Evolutionary conservation across 2,329 filamentous ascomycete genomes (phyloP), one percentile per base, ranked within the genome.

Genomic region (Xylaria multiplex): DNA sequence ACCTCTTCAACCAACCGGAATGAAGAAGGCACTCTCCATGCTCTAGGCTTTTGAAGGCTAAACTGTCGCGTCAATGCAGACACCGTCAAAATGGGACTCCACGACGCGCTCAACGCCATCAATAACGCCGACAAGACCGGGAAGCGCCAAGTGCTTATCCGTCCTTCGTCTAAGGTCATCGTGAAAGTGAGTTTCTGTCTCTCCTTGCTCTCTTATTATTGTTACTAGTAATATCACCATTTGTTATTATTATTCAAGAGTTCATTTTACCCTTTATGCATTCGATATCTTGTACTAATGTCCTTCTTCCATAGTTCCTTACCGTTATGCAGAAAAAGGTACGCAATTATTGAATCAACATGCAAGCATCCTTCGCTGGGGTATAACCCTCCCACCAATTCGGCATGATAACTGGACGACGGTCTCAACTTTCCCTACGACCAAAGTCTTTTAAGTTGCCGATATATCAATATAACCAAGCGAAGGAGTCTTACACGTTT

Each of bases 321-420:
- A 88, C 88, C 81, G 95, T 98, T 83, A 99, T 99, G 96, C 96
- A 99, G 88, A 93, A 92, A 85, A 96, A 99, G 87, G 96, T 96
- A 98, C 96, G 74, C 93, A 76, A 92, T 32, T 45, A 43, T 55
- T 50, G 60, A 65, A 19, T 2, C 52, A 59, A 64, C 50, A 54
- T 58, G 65, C 8, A 14, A 55, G 53, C n/a, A 54, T 52, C 37
- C 14, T 53, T 62, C 64, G 49, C 68, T 68, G 62, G 54, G 22
- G 62, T 57, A 54, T 22, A 30, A 58, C 24, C 50, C 22, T 35
- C 55, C 53, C 64, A 70, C 73, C 73, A 76, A 78, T 90, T 96
- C 96, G 95, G 94, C 91, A 91, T 97, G 93, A 98, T 98, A 98
- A 98, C 96, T 99, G 97, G 95, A 93, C 91, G 90, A 93, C 89